Percentiles rank a stretch among this genome's conserved stretches.
These are phyloP conservation scores for Mrakia hoshinonis DNA, from an alignment of 768 basidiomycete genomes.

Conservation along the genomic window DNA sequence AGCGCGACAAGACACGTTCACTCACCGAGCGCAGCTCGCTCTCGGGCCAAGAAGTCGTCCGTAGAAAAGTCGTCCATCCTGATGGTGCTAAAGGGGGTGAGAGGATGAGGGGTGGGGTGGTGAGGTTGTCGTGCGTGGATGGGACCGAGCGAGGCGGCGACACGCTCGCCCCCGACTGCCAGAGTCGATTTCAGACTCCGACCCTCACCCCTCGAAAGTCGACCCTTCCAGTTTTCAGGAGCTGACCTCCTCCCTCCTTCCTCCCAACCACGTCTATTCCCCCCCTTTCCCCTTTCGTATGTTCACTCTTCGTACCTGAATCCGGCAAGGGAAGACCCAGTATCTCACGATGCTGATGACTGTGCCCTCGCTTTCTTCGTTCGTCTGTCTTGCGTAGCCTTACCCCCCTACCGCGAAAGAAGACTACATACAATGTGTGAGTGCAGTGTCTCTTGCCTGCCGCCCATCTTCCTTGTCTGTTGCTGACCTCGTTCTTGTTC, in stretches of 20 bases:
- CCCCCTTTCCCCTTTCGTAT: neutral
- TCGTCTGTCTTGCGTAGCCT: conserved; percentile 9
- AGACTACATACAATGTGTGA: conserved; percentile 26
- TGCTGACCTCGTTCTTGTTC: neutral
- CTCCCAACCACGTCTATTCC: neutral
- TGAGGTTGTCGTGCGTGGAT: neutral
- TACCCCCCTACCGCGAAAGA: conserved; percentile 21
- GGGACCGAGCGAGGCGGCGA: neutral
- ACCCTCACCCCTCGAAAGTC: neutral
- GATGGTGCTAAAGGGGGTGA: neutral
- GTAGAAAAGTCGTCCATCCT: conserved; percentile 27
- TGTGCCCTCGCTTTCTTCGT: neutral
- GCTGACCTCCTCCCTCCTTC: too few relatives aligned
- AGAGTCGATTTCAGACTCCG: neutral
- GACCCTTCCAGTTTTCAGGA: too few relatives aligned
- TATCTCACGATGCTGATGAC: neutral
- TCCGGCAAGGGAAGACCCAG: neutral
- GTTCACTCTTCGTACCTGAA: neutral
- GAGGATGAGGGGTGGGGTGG: neutral
- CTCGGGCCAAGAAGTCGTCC: conserved; percentile 28
- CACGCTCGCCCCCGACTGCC: neutral
- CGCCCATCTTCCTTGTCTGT: neutral
- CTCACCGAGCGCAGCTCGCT: conserved; percentile 25
- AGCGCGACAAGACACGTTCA: too few relatives aligned
- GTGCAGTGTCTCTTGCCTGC: neutral